Evolutionary conservation across 768 basidiomycete species (phyloP).

Genomic region (Lentinula detonsa): DNA sequence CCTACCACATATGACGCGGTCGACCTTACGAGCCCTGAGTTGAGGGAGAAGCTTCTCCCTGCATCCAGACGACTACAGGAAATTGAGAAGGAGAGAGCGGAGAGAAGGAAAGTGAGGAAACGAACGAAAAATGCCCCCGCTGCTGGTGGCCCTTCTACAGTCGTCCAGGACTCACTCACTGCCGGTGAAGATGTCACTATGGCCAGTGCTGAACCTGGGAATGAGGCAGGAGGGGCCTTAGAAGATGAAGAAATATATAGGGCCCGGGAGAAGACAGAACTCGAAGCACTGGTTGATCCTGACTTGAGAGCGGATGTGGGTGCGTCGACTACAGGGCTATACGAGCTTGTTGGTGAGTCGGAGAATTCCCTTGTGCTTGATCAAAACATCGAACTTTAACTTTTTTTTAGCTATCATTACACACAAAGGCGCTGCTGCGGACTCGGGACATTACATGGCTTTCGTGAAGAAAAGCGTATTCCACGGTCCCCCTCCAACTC

Average conservation of each 20-base stretch:
- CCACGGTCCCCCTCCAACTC: constrained; percentile 31
- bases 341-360: constrained; percentile 82
- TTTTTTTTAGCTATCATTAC: constrained; percentile 73
- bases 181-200: constrained; percentile 27
- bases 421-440: constrained; percentile 94
- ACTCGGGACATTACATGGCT: constrained; percentile 93
- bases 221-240: constrained; percentile 35
- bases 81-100: constrained; percentile 76
- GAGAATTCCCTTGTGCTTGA: background rate
- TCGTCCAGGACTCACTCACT: constrained; percentile 10
- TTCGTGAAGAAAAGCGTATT: constrained; percentile 80
- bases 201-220: background rate
- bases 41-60: constrained; percentile 65
- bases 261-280: constrained; percentile 55
- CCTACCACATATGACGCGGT: constrained; percentile 81
- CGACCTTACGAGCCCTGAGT: constrained; percentile 76
- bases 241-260: constrained; percentile 64
- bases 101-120: constrained; percentile 77
- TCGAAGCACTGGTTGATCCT: constrained; percentile 58
- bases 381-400: background rate
- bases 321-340: constrained; percentile 73
- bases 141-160: constrained; percentile 16
- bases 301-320: constrained; percentile 66
- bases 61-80: constrained; percentile 69
- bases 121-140: constrained; percentile 47